phyloP scores from a whole-genome alignment of 2,329 filamentous ascomycete species.

The Microcera coccophila region DNA sequence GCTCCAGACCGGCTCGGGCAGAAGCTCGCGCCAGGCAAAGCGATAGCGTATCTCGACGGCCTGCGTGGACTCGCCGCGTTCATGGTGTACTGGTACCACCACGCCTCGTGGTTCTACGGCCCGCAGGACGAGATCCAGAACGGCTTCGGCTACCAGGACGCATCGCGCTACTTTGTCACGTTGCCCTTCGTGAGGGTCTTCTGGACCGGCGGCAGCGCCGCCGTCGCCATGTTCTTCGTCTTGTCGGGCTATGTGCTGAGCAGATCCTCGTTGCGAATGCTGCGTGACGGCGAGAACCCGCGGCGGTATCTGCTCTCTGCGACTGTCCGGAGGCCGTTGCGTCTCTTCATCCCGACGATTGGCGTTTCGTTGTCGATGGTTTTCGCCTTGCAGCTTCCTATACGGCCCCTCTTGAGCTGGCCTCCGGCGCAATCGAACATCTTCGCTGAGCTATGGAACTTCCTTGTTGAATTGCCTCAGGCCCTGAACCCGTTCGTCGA shows the following conservation, averaged over 20 bases:
- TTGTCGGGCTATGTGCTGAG: neutral
- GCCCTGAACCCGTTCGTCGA: neutral
- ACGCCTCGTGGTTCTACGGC: neutral
- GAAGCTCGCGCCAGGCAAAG: neutral
- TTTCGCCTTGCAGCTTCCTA: neutral
- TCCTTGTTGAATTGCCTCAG: neutral
- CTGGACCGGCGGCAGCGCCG: neutral
- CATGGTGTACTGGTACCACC: neutral
- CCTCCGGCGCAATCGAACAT: neutral
- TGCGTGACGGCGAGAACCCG: neutral
- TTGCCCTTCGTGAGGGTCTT: neutral
- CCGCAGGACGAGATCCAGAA: neutral
- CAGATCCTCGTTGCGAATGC: neutral
- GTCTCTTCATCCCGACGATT: neutral
- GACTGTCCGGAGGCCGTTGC: neutral
- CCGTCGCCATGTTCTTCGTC: neutral
- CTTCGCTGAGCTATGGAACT: neutral
- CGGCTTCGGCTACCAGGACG: neutral
- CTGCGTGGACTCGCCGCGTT: neutral
- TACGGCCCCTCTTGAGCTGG: neutral
- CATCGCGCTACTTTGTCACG: neutral
- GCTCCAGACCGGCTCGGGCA: no score
- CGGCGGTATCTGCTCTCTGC: neutral
- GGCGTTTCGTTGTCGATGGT: neutral
- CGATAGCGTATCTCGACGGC: neutral